These are phyloP conservation scores for Chara braunii DNA, from an alignment of 139 green algal genomes.

Conservation along the genomic window DNA sequence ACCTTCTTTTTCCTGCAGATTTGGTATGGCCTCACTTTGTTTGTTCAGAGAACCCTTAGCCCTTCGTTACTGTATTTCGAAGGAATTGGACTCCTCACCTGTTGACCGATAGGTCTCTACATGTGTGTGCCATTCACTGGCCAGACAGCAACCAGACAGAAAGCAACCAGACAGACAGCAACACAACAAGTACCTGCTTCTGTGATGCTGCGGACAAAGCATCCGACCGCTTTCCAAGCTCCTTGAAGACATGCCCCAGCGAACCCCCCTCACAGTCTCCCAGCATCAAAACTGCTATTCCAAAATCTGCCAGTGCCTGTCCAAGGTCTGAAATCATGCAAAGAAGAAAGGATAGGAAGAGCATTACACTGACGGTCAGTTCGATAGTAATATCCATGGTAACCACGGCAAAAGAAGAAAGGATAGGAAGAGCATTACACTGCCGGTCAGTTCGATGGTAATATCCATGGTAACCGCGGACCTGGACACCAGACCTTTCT, in stretches of 20 bases:
- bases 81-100: not conserved
- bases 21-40: too few species aligned
- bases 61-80: not conserved
- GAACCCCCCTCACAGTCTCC: slow-evolving; percentile 20
- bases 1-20: too few species aligned
- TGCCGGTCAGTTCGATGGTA: too few species aligned
- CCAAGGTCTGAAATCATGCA: slow-evolving; percentile 54
- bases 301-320: slow-evolving; percentile 67
- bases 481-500: too few species aligned
- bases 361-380: too few species aligned
- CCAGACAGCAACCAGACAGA: not conserved
- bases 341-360: not conserved
- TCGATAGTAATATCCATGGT: too few species aligned
- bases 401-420: too few species aligned
- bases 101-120: not conserved
- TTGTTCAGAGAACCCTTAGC: too few species aligned
- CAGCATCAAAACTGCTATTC: slow-evolving; percentile 37
- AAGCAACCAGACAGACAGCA: not conserved
- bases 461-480: too few species aligned
- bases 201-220: slow-evolving; percentile 39
- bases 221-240: slow-evolving; percentile 45
- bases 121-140: not conserved
- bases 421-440: too few species aligned
- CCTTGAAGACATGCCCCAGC: slow-evolving; percentile 20
- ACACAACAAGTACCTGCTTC: slow-evolving; percentile 20